Conservation (phyloP, 495 filamentous ascomycete genomes). For the Xylaria scruposa region DNA sequence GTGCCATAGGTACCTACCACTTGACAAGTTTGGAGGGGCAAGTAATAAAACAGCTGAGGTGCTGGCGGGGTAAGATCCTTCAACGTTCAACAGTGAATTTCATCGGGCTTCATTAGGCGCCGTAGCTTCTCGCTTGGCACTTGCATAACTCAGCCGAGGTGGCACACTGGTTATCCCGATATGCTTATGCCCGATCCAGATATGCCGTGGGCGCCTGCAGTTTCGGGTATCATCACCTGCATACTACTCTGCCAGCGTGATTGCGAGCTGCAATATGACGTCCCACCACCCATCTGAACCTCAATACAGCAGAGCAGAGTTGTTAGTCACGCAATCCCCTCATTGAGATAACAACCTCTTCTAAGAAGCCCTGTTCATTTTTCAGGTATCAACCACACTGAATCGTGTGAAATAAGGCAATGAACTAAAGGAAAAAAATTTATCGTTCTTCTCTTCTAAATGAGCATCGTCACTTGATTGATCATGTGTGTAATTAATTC, state of each 20-base stretch:
- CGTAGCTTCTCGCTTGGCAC: not conserved
- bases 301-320: slow-evolving; percentile 6
- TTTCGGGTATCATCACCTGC: slow-evolving; percentile 20
- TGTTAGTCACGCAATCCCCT: slow-evolving; percentile 49
- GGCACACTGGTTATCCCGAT: not conserved
- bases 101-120: slow-evolving; percentile 25
- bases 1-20: slow-evolving; percentile 1
- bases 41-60: slow-evolving; percentile 17
- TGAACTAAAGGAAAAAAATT: not conserved
- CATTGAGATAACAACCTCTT: not conserved
- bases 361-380: not conserved
- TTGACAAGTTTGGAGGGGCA: not conserved
- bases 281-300: slow-evolving; percentile 11
- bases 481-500: not conserved
- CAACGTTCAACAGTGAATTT: not conserved
- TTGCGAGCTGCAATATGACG: slow-evolving; percentile 20
- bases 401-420: not conserved
- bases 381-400: not conserved
- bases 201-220: not conserved
- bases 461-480: not conserved
- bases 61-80: slow-evolving; percentile 23
- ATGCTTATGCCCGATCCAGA: not conserved
- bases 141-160: not conserved
- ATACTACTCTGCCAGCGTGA: slow-evolving; percentile 20
- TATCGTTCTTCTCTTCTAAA: not conserved